Conservation (phyloP, 2,329 filamentous ascomycete species). For the Talaromyces funiculosus region DNA sequence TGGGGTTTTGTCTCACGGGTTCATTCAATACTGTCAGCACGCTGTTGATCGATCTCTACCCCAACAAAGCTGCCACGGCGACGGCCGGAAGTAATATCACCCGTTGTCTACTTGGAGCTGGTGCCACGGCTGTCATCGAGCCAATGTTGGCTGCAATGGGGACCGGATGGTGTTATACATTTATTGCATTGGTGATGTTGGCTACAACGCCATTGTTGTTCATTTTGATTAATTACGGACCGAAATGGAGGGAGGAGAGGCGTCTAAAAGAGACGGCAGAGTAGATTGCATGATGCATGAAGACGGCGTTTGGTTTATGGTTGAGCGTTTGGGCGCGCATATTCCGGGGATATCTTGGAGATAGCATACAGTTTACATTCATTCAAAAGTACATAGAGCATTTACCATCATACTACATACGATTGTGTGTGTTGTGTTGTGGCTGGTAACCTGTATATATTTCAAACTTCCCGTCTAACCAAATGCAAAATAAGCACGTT, state of each 20-base stretch:
- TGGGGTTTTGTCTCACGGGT: slow-evolving; percentile 35
- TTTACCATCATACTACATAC: neutral
- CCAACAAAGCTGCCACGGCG: slow-evolving; percentile 35
- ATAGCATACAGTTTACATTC: neutral
- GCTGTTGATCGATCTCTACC: slow-evolving; percentile 44
- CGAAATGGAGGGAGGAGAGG: slow-evolving; percentile 40
- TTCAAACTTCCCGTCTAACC: slow-evolving; percentile 16
- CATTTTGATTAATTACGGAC: slow-evolving; percentile 37
- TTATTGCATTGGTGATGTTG: slow-evolving; percentile 38
- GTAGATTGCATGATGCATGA: neutral
- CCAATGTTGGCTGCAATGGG: slow-evolving; percentile 36
- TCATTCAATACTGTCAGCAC: slow-evolving; percentile 43
- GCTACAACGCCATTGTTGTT: slow-evolving; percentile 37
- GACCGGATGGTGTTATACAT: slow-evolving; percentile 32
- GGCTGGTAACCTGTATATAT: neutral
- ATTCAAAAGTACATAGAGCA: neutral
- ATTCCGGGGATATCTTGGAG: neutral
- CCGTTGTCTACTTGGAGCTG: slow-evolving; percentile 41
- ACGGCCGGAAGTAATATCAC: slow-evolving; percentile 43
- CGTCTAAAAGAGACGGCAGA: slow-evolving; percentile 21
- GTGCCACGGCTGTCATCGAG: slow-evolving; percentile 38
- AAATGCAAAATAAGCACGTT: slow-evolving; percentile 60
- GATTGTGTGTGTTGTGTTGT: neutral
- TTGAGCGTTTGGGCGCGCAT: neutral
- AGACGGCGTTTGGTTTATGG: neutral